Evolutionary conservation across 495 filamentous ascomycete species (phyloP).

Genomic region (Penicillium longicatenatum): DNA sequence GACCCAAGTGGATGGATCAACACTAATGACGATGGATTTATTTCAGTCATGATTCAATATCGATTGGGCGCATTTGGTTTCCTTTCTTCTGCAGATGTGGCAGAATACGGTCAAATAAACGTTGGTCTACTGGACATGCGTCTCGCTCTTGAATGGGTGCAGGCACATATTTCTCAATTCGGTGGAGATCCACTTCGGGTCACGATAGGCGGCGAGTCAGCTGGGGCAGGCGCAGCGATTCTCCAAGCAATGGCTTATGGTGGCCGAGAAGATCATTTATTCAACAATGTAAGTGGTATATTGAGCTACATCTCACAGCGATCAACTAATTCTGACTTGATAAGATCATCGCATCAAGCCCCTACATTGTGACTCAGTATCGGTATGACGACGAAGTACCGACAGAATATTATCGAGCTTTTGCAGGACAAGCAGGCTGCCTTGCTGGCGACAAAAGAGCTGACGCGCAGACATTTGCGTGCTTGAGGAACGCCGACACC

Average conservation of each 20-base stretch:
- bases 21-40: constrained; percentile 10
- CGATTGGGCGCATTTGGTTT: constrained; percentile 22
- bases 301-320: not conserved
- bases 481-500: constrained; percentile 54
- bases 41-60: constrained; percentile 17
- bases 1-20: constrained; percentile 16
- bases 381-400: constrained; percentile 53
- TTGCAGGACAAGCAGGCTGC: constrained; percentile 56
- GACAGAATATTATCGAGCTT: constrained; percentile 55
- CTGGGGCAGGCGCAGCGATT: constrained; percentile 51
- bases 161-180: constrained; percentile 39
- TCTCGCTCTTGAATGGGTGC: constrained; percentile 60
- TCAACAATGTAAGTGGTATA: constrained; percentile 18
- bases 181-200: constrained; percentile 44
- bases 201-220: constrained; percentile 42
- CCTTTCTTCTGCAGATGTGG: constrained; percentile 11
- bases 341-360: constrained; percentile 52
- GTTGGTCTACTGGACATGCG: constrained; percentile 62
- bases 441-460: constrained; percentile 18
- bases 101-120: constrained; percentile 25
- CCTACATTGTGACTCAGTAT: constrained; percentile 53
- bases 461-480: constrained; percentile 47
- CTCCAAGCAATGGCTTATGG: constrained; percentile 56
- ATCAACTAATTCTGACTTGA: not conserved
- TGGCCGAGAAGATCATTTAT: constrained; percentile 29